Evolutionary conservation across 768 basidiomycete genomes (phyloP).

Genomic region (Auricularia cornea): DNA sequence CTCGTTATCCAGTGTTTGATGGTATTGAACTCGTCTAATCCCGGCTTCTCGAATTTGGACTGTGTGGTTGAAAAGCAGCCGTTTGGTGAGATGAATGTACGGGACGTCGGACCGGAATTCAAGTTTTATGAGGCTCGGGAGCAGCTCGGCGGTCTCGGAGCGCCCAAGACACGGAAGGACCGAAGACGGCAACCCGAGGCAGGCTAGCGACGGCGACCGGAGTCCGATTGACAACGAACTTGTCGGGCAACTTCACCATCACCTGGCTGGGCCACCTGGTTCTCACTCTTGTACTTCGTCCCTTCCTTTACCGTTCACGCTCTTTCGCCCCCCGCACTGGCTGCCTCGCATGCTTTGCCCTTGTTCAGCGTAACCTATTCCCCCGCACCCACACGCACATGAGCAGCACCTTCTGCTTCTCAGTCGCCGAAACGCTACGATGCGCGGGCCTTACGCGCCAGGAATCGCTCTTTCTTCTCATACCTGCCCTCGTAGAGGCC

Average conservation of each 20-base stretch:
- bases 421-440: slow-evolving; percentile 61
- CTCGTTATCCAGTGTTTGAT: too few species aligned
- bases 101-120: too few species aligned
- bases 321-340: slow-evolving; percentile 18
- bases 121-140: too few species aligned
- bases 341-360: slow-evolving; percentile 12
- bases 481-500: slow-evolving; percentile 57
- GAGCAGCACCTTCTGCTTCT: slow-evolving; percentile 50
- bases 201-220: too few species aligned
- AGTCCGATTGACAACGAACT: background rate
- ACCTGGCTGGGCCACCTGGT: background rate
- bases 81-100: too few species aligned
- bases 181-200: too few species aligned
- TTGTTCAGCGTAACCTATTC: slow-evolving; percentile 7
- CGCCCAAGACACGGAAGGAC: too few species aligned
- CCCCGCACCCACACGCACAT: slow-evolving; percentile 9
- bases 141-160: too few species aligned
- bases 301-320: slow-evolving; percentile 20
- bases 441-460: slow-evolving; percentile 45
- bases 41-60: too few species aligned
- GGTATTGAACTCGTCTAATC: too few species aligned
- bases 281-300: slow-evolving; percentile 11
- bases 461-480: slow-evolving; percentile 44
- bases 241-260: background rate
- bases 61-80: too few species aligned